A percentile compares a stretch with the other conserved stretches of the same genome.
phyloP scores from a whole-genome alignment of 2,329 filamentous ascomycete genomes.

The Venturiaceae sp. region DNA sequence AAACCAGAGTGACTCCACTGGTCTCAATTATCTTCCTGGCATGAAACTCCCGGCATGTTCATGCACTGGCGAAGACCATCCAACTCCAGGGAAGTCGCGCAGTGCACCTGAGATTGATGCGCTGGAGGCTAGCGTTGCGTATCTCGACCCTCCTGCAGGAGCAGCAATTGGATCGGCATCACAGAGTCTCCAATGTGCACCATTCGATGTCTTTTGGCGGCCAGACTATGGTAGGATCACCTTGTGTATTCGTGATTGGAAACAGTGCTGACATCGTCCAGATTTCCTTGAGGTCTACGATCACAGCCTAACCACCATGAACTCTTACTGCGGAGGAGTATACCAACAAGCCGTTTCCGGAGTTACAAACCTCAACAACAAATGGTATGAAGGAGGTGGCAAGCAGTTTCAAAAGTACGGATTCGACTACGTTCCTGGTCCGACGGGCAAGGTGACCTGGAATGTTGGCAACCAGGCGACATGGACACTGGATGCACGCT shows the following conservation, averaged over 20 bases:
- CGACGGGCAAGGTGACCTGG: constrained; percentile 54
- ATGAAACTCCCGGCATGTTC: constrained; percentile 63
- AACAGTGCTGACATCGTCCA: constrained; percentile 12
- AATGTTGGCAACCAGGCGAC: constrained; percentile 55
- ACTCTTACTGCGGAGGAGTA: constrained; percentile 49
- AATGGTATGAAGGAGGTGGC: constrained; percentile 50
- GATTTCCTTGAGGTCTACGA: constrained; percentile 60
- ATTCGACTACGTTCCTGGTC: constrained; percentile 54
- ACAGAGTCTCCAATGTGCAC: constrained; percentile 57
- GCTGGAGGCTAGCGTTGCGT: constrained; percentile 54
- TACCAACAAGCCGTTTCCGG: constrained; percentile 56
- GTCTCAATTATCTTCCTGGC: constrained; percentile 56
- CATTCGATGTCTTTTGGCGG: constrained; percentile 62
- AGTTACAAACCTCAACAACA: constrained; percentile 51
- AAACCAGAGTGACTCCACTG: constrained; percentile 60
- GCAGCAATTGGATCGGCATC: constrained; percentile 52
- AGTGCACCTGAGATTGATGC: constrained; percentile 64
- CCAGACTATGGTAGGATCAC: constrained; percentile 38
- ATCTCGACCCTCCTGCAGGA: constrained; percentile 38
- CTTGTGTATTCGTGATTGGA: background rate
- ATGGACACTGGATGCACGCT: constrained; percentile 51
- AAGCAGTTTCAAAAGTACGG: constrained; percentile 53
- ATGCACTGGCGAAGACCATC: constrained; percentile 55
- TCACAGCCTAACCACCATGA: constrained; percentile 44
- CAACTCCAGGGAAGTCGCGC: constrained; percentile 53